These are phyloP conservation scores for Ramularia collo-cygni DNA, from an alignment of 2,329 filamentous ascomycete species.

Conservation along the genomic window DNA sequence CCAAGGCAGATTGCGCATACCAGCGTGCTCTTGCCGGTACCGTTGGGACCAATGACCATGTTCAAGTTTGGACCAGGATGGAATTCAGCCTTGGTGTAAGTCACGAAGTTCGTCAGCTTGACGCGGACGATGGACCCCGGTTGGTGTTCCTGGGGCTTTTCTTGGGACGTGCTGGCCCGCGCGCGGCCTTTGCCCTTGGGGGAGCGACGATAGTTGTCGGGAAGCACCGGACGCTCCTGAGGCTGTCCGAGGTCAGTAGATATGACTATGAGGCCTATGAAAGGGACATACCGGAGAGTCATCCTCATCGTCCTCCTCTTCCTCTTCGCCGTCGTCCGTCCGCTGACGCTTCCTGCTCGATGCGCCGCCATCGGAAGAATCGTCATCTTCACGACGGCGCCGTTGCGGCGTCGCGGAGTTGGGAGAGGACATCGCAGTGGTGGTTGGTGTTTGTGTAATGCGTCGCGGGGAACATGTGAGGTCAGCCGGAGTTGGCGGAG, in stretches of 20 bases:
- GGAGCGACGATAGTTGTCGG: conserved; percentile 29
- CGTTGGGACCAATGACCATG: conserved; percentile 99
- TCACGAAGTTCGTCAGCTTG: conserved; percentile 82
- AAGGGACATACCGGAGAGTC: conserved; percentile 11
- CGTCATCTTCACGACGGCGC: conserved; percentile 12
- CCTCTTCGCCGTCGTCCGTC: conserved; percentile 7
- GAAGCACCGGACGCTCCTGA: conserved; percentile 23
- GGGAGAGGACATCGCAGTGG: conserved; percentile 4
- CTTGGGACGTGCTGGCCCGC: conserved; percentile 1
- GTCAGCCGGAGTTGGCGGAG: too few relatives aligned
- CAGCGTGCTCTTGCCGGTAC: conserved; percentile 93
- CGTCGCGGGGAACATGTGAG: too few relatives aligned
- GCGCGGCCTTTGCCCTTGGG: conserved; percentile 19
- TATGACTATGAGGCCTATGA: neutral
- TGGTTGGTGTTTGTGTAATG: conserved; percentile 2
- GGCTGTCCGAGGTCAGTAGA: conserved; percentile 2
- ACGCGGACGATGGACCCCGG: conserved; percentile 87
- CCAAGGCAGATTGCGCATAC: conserved; percentile 96
- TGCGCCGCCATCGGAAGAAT: conserved; percentile 3
- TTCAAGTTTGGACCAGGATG: conserved; percentile 86
- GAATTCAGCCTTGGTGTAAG: conserved; percentile 88
- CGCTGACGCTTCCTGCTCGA: conserved; percentile 15
- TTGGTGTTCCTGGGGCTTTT: conserved; percentile 36
- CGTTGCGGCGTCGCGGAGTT: conserved; percentile 13
- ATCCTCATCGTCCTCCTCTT: conserved; percentile 9